These are phyloP conservation scores for Diaporthe australafricana DNA, from an alignment of 2,329 filamentous ascomycete species.

Conservation along the genomic window DNA sequence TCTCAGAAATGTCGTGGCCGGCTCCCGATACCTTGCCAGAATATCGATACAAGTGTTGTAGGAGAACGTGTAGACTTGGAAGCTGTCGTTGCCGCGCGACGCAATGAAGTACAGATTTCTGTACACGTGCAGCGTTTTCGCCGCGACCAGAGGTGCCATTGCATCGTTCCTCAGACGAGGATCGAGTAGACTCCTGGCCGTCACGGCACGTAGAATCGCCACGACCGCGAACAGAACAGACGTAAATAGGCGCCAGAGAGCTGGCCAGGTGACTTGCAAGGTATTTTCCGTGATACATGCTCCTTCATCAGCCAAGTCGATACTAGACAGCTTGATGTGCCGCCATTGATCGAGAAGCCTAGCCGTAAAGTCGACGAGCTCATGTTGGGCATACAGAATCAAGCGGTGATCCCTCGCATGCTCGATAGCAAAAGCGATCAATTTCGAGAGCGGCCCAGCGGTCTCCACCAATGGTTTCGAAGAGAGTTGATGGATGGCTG, in stretches of 20 bases:
- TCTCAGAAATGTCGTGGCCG: constrained; percentile 75
- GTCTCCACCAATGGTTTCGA: constrained; percentile 72
- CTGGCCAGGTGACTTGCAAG: constrained; percentile 73
- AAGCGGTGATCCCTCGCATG: constrained; percentile 50
- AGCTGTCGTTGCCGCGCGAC: constrained; percentile 76
- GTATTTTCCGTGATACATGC: constrained; percentile 74
- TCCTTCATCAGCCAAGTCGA: constrained; percentile 76
- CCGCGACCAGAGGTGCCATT: constrained; percentile 72
- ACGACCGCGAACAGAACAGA: constrained; percentile 81
- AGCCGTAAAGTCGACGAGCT: constrained; percentile 74
- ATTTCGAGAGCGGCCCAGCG: constrained; percentile 74
- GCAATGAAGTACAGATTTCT: constrained; percentile 87
- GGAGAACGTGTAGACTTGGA: constrained; percentile 87
- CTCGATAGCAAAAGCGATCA: constrained; percentile 74
- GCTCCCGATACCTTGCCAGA: constrained; percentile 75
- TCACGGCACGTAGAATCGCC: constrained; percentile 78
- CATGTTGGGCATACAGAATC: constrained; percentile 58
- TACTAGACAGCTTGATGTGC: constrained; percentile 76
- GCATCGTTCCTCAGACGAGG: constrained; percentile 56
- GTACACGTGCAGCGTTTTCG: constrained; percentile 78
- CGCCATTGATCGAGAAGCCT: constrained; percentile 79
- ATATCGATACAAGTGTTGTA: constrained; percentile 87
- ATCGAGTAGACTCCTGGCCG: constrained; percentile 72
- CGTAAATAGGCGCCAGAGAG: constrained; percentile 80
- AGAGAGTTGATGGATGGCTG: constrained; percentile 67